Evolutionary conservation across 2,329 filamentous ascomycete species (phyloP), one percentile per base, ranked within the genome.

Genomic region (Xylogone sp.): DNA sequence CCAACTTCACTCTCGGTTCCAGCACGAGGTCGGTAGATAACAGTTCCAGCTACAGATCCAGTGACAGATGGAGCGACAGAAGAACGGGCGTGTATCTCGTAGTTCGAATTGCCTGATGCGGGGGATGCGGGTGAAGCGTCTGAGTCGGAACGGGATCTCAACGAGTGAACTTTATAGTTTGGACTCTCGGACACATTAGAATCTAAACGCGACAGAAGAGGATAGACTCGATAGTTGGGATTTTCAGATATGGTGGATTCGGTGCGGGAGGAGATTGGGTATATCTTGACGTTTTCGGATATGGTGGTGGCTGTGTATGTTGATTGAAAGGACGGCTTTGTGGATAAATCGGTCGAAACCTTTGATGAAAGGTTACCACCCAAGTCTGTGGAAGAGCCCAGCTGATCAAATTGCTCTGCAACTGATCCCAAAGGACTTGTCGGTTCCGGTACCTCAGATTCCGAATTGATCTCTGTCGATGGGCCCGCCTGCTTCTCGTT

Each of bases 61-160:
- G n/a, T n/a, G n/a, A n/a, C n/a, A n/a, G 79, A 77, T 44, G 73
- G 71, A 43, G 73, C 75, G 44, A 79, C 65, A n/a, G n/a, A n/a
- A n/a, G n/a, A n/a, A n/a, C n/a, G n/a, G n/a, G n/a, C n/a, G n/a
- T n/a, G n/a, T 21, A 83, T 62, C 55, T 76, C 72, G 61, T 79
- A 75, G 59, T 84, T 84, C 44, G 60, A 63, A 34, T 60, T 56
- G 46, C 58, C 57, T 16, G 62, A 55, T 27, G 61, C 59, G 21
- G 57, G 56, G 3, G 54, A 53, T 27, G 51, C 52, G 42, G 57
- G 42, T 13, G 55, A 53, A 48, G 53, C 51, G 49, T 62, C 56
- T 42, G 62, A 60, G 13, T 42, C 31, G 34, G 57, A 56, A 21
- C 52, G 45, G 48, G 60, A 59, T 29, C 45, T 50, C 51, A 53